phyloP scores from a whole-genome alignment of 768 basidiomycete genomes.

The Agaricus bisporus region DNA sequence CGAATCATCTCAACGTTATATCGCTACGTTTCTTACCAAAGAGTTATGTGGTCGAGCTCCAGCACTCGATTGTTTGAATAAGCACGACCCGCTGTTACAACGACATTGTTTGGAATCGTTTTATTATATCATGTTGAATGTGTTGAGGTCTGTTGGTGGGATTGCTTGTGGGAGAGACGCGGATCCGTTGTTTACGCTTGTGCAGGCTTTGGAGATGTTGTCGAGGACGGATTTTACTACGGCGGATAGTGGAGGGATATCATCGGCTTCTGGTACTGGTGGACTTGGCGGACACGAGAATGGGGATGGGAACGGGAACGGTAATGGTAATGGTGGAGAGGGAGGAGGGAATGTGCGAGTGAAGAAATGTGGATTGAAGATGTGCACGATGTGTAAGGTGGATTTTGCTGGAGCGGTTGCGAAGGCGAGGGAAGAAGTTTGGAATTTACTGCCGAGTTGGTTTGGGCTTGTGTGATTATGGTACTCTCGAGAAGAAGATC shows the following conservation, averaged over 20 bases:
- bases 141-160: slow-evolving; percentile 64
- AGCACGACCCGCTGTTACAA: slow-evolving; percentile 23
- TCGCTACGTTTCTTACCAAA: slow-evolving; percentile 52
- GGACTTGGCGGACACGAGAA: slow-evolving; percentile 21
- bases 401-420: slow-evolving; percentile 44
- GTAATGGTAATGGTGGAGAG: slow-evolving; percentile 26
- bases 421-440: slow-evolving; percentile 53
- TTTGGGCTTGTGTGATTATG: slow-evolving; percentile 38
- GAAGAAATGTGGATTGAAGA: slow-evolving; percentile 25
- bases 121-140: slow-evolving; percentile 71
- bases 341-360: background rate
- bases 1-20: slow-evolving; percentile 55
- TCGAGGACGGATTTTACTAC: slow-evolving; percentile 65
- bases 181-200: slow-evolving; percentile 64
- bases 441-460: slow-evolving; percentile 57
- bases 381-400: slow-evolving; percentile 26
- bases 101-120: slow-evolving; percentile 58
- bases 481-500: background rate
- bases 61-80: slow-evolving; percentile 42
- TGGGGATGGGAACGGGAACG: slow-evolving; percentile 26
- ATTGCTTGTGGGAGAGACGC: slow-evolving; percentile 69
- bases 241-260: too few relatives aligned
- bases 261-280: slow-evolving; percentile 28
- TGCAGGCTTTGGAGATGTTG: slow-evolving; percentile 68
- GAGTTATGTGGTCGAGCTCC: slow-evolving; percentile 47